These are phyloP conservation scores for Porogramme epimiltina DNA, from an alignment of 1,284 basidiomycete genomes.

Conservation along the genomic window DNA sequence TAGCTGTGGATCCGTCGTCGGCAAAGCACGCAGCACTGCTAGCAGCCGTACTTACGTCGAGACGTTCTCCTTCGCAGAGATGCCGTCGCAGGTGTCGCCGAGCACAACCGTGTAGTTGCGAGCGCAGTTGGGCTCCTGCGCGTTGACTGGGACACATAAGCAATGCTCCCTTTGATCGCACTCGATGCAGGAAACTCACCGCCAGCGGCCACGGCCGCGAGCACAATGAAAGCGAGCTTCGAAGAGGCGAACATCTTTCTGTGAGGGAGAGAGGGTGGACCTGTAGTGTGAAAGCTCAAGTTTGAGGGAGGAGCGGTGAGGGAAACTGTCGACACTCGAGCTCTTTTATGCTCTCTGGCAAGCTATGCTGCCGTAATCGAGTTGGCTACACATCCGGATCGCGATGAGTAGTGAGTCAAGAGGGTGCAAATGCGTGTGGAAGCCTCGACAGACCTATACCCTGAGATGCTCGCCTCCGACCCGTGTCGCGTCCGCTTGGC, in stretches of 20 bases:
- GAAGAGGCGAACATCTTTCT: background rate
- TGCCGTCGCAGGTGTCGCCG: constrained; percentile 67
- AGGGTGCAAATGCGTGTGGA: too few relatives aligned
- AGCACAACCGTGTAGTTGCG: constrained; percentile 57
- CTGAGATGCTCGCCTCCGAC: too few relatives aligned
- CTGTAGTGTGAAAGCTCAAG: background rate
- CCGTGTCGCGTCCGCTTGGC: too few relatives aligned
- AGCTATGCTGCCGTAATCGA: too few relatives aligned
- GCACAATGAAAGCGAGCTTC: background rate
- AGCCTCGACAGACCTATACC: too few relatives aligned
- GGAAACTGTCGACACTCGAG: too few relatives aligned
- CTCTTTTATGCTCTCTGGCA: too few relatives aligned
- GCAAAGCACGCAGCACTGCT: too few relatives aligned
- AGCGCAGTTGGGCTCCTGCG: constrained; percentile 46
- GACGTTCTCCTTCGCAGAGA: constrained; percentile 61
- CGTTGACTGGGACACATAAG: background rate
- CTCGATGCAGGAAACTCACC: background rate
- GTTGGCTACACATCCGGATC: too few relatives aligned
- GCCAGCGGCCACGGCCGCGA: background rate
- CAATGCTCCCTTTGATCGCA: background rate
- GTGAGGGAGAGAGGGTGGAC: background rate
- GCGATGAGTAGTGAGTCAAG: too few relatives aligned
- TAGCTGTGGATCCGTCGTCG: constrained; percentile 42
- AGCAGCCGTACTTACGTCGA: constrained; percentile 53
- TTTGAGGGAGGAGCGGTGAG: too few relatives aligned